Evolutionary conservation across 257 asterid genomes (phyloP).

Genomic region (Scutellaria baicalensis): DNA sequence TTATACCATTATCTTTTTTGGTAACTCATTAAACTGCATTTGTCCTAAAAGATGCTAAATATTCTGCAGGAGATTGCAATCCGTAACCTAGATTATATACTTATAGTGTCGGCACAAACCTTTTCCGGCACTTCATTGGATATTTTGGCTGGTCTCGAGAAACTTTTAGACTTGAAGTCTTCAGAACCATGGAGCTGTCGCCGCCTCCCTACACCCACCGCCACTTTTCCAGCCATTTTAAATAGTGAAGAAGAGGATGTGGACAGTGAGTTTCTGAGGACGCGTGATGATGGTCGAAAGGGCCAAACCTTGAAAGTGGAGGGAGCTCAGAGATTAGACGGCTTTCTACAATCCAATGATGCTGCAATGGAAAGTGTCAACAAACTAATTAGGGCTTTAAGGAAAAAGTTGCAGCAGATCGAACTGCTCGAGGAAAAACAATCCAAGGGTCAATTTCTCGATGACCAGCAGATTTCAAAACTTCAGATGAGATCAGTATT

Average conservation of each 20-base stretch:
- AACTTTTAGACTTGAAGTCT: slow-evolving; percentile 59
- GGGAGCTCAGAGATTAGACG: slow-evolving; percentile 40
- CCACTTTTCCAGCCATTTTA: slow-evolving; percentile 75
- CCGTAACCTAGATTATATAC: slow-evolving; percentile 86
- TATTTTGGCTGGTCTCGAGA: slow-evolving; percentile 68
- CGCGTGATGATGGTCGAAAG: slow-evolving; percentile 38
- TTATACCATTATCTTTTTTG: neutral
- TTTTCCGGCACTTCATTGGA: slow-evolving; percentile 62
- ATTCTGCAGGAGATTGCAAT: slow-evolving; percentile 85
- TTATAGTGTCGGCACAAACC: slow-evolving; percentile 64
- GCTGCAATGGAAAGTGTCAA: slow-evolving; percentile 38
- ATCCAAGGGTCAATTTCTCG: slow-evolving; percentile 61
- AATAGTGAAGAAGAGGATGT: slow-evolving; percentile 78
- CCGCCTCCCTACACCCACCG: slow-evolving; percentile 88
- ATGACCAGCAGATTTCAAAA: slow-evolving; percentile 84
- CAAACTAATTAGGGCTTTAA: slow-evolving; percentile 70
- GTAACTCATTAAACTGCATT: neutral
- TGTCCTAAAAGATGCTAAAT: neutral
- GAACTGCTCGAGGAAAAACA: slow-evolving; percentile 87
- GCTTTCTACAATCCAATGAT: slow-evolving; percentile 57
- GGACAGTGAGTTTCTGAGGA: slow-evolving; percentile 42
- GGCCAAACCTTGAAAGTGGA: slow-evolving; percentile 29
- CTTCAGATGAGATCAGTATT: slow-evolving; percentile 52
- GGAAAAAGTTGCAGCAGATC: slow-evolving; percentile 96
- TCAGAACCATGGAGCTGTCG: slow-evolving; percentile 89